phyloP scores from a whole-genome alignment of 768 basidiomycete genomes.

The Leccinum uliginosum region DNA sequence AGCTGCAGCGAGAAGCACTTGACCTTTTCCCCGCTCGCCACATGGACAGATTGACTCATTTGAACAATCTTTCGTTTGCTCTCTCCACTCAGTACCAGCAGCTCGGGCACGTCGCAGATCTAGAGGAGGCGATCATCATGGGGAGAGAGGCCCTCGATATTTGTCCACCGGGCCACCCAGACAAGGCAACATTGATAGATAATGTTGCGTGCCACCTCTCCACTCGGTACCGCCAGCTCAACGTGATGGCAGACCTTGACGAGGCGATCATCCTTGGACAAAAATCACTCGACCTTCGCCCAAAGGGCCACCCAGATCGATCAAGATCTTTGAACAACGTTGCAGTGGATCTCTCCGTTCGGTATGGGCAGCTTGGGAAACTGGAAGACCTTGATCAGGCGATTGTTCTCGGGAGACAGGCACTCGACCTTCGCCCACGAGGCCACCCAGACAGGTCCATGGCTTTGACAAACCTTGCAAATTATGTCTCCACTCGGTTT shows the following conservation, averaged over 20 bases:
- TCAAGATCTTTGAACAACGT: not conserved
- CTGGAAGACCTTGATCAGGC: not conserved
- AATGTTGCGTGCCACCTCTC: not conserved
- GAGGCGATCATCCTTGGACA: not conserved
- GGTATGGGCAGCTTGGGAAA: not conserved
- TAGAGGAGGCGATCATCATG: not conserved
- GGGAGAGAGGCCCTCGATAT: not conserved
- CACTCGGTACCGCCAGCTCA: not conserved
- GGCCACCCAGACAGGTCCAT: not conserved
- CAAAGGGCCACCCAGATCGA: not conserved
- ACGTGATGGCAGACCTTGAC: not conserved
- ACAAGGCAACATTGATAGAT: not conserved
- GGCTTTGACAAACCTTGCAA: not conserved
- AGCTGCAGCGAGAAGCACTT: not conserved
- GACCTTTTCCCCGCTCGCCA: not conserved
- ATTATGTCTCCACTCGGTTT: not conserved
- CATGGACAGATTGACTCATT: not conserved
- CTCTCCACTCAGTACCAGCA: not conserved
- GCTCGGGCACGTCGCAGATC: not conserved
- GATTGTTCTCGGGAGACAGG: not conserved
- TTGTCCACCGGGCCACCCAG: not conserved
- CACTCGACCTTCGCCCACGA: not conserved
- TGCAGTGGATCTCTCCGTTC: not conserved
- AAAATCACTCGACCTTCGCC: not conserved
- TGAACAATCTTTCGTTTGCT: not conserved